Evolutionary conservation across 2,329 filamentous ascomycete species (phyloP).

Genomic region (Diaporthe citrichinensis): DNA sequence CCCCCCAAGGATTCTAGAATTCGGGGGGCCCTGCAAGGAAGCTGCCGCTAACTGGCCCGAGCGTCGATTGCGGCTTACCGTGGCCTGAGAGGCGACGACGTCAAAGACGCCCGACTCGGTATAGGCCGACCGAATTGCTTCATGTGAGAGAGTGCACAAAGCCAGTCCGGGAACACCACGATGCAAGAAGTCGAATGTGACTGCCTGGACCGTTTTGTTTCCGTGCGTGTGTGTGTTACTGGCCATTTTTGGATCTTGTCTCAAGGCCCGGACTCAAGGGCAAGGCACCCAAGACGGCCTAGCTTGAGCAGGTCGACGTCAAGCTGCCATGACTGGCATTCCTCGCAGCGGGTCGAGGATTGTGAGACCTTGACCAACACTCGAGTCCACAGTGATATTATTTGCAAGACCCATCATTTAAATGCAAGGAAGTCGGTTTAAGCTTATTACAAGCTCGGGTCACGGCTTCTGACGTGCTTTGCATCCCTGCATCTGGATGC

Average conservation of each 20-base stretch:
- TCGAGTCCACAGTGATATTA: neutral
- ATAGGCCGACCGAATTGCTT: neutral
- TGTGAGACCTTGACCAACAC: neutral
- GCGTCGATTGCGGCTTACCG: conserved; percentile 41
- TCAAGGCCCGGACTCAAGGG: neutral
- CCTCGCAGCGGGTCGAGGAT: neutral
- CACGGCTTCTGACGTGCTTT: conserved; percentile 14
- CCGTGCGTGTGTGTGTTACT: neutral
- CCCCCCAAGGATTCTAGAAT: conserved; percentile 3
- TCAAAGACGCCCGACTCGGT: conserved; percentile 9
- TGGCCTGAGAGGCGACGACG: conserved; percentile 38
- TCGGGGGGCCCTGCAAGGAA: conserved; percentile 4
- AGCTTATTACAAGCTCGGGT: conserved; percentile 25
- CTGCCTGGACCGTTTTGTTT: neutral
- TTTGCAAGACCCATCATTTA: neutral
- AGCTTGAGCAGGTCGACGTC: neutral
- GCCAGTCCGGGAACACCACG: neutral
- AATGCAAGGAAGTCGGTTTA: conserved; percentile 10
- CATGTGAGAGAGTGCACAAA: neutral
- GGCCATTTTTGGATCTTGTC: neutral
- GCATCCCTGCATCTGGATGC: conserved; percentile 25
- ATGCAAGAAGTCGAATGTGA: neutral
- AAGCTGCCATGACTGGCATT: neutral
- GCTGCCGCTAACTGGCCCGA: conserved; percentile 29
- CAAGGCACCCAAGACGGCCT: conserved; percentile 1